Evolutionary conservation across 805 yeast genomes (phyloP), one percentile per base, ranked within the genome.

Genomic region (Candida coleopterorum): DNA sequence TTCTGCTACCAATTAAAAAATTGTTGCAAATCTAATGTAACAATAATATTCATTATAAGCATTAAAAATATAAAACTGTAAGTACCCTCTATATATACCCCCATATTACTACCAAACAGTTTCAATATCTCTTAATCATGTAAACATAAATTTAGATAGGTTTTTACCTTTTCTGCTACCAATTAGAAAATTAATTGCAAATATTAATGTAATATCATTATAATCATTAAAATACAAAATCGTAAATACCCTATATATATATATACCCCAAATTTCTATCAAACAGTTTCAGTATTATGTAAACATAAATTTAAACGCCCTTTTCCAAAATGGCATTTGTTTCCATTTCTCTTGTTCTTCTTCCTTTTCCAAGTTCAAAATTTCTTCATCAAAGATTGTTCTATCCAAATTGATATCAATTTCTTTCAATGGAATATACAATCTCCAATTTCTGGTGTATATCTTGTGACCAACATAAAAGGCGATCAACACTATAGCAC

Each of bases 401-500:
- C 65, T 48, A 34, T 55, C 56, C 27, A 43, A 27, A 34, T 58
- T 41, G 21, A 62, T 44, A 38, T 62, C 67, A 37, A 62, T 59
- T 9, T 62, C 62, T 26, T 52, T 39, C 15, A 55, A 38, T 16
- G 42, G 52, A 23, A 58, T 50, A 37, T 34, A 50, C 14, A 60
- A 41, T 30, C 34, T 35, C 67, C 66, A 62, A 41, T 60, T 51
- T 40, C 55, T 47, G 18, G 56, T 50, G 38, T 42, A 56, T 15
- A 61, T n/a, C 46, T 62, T 62, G 44, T 59, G 65, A 16, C 61
- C 59, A 20, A 53, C 26, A 37, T 60, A 62, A 40, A 58, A 55
- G 6, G 55, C 38, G 16, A 60, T 31, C 23, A 62, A 48, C n/a
- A 61, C 61, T 17, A 55, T 45, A 18, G 56, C 62, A 33, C 62